A percentile compares a stretch with the other conserved stretches of the same genome.
phyloP scores from a whole-genome alignment of 768 basidiomycete species.

The Tephrocybe sp. region DNA sequence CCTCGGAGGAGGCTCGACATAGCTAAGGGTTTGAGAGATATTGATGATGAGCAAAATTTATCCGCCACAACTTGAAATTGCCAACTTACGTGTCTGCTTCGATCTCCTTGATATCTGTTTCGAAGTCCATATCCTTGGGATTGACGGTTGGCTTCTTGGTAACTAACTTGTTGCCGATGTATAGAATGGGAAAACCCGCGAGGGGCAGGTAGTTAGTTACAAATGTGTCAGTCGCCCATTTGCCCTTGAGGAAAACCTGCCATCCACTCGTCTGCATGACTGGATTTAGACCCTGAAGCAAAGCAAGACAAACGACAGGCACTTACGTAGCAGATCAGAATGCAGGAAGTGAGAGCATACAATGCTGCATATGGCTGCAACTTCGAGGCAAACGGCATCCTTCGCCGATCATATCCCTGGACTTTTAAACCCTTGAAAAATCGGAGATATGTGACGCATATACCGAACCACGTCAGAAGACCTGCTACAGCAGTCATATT shows the following conservation, averaged over 20 bases:
- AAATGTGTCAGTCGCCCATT: constrained; percentile 58
- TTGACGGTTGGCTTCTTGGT: constrained; percentile 46
- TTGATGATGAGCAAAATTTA: constrained; percentile 1
- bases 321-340: constrained; percentile 64
- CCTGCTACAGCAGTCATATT: constrained; percentile 71
- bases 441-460: constrained; percentile 68
- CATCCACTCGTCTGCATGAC: constrained; percentile 30
- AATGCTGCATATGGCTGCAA: constrained; percentile 77
- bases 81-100: constrained; percentile 55
- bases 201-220: constrained; percentile 81
- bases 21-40: too few relatives aligned
- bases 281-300: background rate
- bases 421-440: constrained; percentile 81
- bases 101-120: constrained; percentile 63
- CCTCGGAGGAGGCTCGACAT: constrained; percentile 68
- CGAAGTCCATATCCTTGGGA: constrained; percentile 81
- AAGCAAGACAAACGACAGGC: background rate
- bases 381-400: constrained; percentile 66
- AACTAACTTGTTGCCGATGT: constrained; percentile 56
- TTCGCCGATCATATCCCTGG: constrained; percentile 72
- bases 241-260: constrained; percentile 39
- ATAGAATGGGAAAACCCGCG: constrained; percentile 70
- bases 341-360: constrained; percentile 41
- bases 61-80: background rate
- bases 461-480: constrained; percentile 83